Conservation (phyloP, 345 rosid species). For the Eucalyptus sideroxylon region DNA sequence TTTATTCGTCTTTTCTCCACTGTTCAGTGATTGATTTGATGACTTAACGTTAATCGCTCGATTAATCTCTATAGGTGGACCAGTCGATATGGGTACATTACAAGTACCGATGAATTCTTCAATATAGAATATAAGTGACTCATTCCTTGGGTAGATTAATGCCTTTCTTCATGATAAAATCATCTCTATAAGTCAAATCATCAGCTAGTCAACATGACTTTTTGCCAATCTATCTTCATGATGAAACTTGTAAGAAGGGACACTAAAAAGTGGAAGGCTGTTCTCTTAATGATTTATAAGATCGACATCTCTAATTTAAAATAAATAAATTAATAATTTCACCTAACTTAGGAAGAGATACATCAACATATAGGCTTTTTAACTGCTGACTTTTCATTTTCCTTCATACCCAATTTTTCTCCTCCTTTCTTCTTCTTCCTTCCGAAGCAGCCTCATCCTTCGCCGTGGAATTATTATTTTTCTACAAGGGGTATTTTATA, state of each 20-base stretch:
- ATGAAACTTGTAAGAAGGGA: background rate
- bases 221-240: background rate
- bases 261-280: background rate
- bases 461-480: background rate
- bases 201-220: background rate
- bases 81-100: background rate
- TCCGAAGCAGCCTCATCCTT: background rate
- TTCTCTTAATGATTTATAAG: background rate
- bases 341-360: background rate
- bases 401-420: background rate
- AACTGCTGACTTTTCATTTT: background rate
- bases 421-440: background rate
- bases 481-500: background rate
- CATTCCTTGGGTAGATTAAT: background rate
- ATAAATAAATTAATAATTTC: background rate
- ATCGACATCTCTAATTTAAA: background rate
- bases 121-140: background rate
- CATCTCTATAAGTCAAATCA: background rate
- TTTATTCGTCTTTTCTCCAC: accelerated
- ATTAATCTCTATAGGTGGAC: background rate
- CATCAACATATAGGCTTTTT: background rate
- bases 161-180: background rate
- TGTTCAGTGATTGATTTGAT: background rate
- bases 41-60: background rate
- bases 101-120: background rate